Evolutionary conservation across 768 basidiomycete species (phyloP), one percentile per base, ranked within the genome.

Genomic region (Collybiopsis confluens): DNA sequence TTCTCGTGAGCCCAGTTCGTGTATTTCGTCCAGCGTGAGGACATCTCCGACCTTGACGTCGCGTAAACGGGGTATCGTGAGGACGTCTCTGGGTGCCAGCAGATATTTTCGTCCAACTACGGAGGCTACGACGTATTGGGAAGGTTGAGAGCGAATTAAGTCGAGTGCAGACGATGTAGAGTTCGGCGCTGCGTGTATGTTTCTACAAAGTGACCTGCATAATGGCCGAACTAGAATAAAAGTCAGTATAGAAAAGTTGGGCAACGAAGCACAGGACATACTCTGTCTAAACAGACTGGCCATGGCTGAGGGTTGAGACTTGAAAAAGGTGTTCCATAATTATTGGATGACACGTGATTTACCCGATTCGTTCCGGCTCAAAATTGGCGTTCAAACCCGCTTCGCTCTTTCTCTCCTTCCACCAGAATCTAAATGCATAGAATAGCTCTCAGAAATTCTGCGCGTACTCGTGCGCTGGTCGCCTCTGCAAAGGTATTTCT

Each of bases 1-100:
- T 68, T 98, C 94, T 61, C 95, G 85, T 46, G 94, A 95, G 59
- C 97, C 97, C 46, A 98, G 81, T 69, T 98, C 96, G 64, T 95
- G 85, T 54, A 99, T 87, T 61, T 93, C 77, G 59, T 89, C 86
- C 46, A 99, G 81, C 5, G 77, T 71, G 52, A 98, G 78, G 42
- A 87, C 76, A 63, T 96, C 90, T 23, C 97, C 97, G 51, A 97
- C 89, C 41, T 80, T 77, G 56, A 88, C 83, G 64, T 90, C 86
- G 62, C 88, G 89, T 45, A 99, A 82, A 51, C 86, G 88, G 4
- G 96, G 95, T 2, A 99, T 85, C 54, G 97, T 98, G 65, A 99
- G 85, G 61, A 95, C 69, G 73, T 99, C 97, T 65, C 85, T 82
- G 13, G 93, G 88, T 8, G 96, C 82, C 21, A 99, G 78, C 60